A percentile compares a stretch with the other conserved stretches of the same genome.
phyloP scores from a whole-genome alignment of 768 basidiomycete species.

The Rhodocollybia butyracea region DNA sequence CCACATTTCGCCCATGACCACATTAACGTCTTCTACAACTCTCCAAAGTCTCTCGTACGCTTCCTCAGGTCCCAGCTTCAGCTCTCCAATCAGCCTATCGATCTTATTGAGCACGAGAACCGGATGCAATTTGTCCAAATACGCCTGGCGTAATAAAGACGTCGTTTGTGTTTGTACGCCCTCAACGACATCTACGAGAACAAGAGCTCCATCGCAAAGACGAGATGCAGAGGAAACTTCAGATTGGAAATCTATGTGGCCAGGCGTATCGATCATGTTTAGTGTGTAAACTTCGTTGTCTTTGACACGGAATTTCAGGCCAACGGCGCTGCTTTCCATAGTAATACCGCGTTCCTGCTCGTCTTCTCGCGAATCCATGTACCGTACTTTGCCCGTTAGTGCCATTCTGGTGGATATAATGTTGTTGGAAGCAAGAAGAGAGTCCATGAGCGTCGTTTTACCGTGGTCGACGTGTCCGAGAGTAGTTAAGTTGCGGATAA shows the following conservation, averaged over 20 bases:
- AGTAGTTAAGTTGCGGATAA: conserved; percentile 78
- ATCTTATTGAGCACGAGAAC: conserved; percentile 97
- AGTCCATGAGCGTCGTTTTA: conserved; percentile 94
- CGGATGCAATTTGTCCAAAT: conserved; percentile 84
- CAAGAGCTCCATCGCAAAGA: conserved; percentile 91
- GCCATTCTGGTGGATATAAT: conserved; percentile 95
- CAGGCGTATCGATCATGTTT: conserved; percentile 98
- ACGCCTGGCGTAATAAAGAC: conserved; percentile 91
- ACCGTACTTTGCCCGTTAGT: conserved; percentile 94
- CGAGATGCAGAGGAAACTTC: conserved; percentile 95
- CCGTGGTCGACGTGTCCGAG: conserved; percentile 94
- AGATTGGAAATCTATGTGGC: conserved; percentile 97
- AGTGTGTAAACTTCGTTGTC: conserved; percentile 67
- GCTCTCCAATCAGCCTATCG: conserved; percentile 90
- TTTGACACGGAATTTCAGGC: conserved; percentile 81
- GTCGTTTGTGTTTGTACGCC: conserved; percentile 99
- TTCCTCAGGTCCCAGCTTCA: conserved; percentile 86
- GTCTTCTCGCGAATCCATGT: conserved; percentile 93
- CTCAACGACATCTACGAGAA: conserved; percentile 95
- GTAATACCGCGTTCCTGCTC: conserved; percentile 98
- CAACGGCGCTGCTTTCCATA: conserved; percentile 97
- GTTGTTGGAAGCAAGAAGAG: conserved; percentile 93
- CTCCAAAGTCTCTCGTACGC: conserved; percentile 93
- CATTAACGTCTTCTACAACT: conserved; percentile 95
- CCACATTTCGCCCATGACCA: conserved; percentile 96